Conservation (phyloP, 495 filamentous ascomycete genomes). For the Neurospora sp. region DNA sequence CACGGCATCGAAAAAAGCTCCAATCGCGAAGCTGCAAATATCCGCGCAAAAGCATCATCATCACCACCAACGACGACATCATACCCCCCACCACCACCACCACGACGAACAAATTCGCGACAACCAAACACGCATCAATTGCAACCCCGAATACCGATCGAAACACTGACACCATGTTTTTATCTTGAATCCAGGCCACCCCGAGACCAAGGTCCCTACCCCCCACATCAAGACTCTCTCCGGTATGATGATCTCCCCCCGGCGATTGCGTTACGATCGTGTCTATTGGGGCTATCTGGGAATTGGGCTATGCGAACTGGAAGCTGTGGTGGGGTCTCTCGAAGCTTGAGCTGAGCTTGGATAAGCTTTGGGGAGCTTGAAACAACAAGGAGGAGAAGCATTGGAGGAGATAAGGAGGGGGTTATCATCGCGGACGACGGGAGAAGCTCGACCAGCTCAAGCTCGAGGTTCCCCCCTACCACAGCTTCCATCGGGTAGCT, state of each 20-base stretch:
- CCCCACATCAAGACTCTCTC: slow-evolving; percentile 18
- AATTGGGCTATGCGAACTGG: not conserved
- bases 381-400: not conserved
- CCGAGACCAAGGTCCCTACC: slow-evolving; percentile 12
- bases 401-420: not conserved
- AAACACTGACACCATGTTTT: slow-evolving; percentile 2
- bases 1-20: slow-evolving; percentile 2
- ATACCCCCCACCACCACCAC: not conserved
- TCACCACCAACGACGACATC: not conserved
- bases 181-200: slow-evolving; percentile 10
- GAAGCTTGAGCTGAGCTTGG: not conserved
- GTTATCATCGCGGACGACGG: not conserved
- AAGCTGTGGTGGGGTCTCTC: not conserved
- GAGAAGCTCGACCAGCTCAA: not conserved
- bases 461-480: not conserved
- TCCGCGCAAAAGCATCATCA: slow-evolving; percentile 7
- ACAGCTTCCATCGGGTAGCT: not conserved
- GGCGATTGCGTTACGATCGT: not conserved
- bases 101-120: not conserved
- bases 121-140: not conserved
- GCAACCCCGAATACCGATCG: not conserved
- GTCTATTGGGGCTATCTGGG: slow-evolving; percentile 5
- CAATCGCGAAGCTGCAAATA: slow-evolving; percentile 9
- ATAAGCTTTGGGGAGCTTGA: not conserved
- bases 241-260: slow-evolving; percentile 16